Evolutionary conservation across 345 rosid species (phyloP).

Genomic region (Salix brachista): DNA sequence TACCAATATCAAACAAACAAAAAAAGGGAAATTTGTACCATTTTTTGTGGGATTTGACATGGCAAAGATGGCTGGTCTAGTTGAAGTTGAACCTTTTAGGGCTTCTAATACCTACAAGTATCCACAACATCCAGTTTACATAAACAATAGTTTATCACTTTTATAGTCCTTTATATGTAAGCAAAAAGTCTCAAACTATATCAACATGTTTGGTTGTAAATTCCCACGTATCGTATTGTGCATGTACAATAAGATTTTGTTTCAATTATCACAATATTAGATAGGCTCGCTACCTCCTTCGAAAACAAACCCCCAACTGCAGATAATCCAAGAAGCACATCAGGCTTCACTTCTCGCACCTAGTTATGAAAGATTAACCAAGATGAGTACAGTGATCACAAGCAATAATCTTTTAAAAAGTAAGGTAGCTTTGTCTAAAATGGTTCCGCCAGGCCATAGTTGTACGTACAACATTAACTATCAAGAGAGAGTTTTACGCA

Average conservation of each 20-base stretch:
- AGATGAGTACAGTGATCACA: neutral
- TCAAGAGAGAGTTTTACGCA: slow-evolving; percentile 27
- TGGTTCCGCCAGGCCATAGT: neutral
- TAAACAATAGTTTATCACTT: neutral
- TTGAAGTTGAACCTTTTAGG: slow-evolving; percentile 84
- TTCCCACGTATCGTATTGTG: neutral
- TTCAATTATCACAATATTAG: neutral
- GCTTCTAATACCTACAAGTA: slow-evolving; percentile 81
- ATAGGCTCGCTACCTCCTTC: slow-evolving; percentile 54
- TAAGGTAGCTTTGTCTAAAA: neutral
- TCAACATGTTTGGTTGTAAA: neutral
- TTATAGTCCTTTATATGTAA: neutral
- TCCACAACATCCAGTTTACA: slow-evolving; percentile 8
- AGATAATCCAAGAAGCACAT: slow-evolving; percentile 98
- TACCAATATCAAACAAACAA: neutral
- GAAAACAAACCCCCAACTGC: slow-evolving; percentile 99
- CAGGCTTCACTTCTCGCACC: slow-evolving; percentile 93
- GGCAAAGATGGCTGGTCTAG: slow-evolving; percentile 96
- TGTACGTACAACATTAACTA: neutral
- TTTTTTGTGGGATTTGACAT: slow-evolving; percentile 98
- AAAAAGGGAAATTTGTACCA: slow-evolving; percentile 34
- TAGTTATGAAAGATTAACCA: slow-evolving; percentile 29
- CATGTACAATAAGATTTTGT: neutral
- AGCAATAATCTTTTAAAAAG: neutral
- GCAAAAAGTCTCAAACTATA: neutral